Percentiles rank a stretch among this genome's conserved stretches.
These are phyloP conservation scores for Sicyos edulis DNA, from an alignment of 306 rosid species.

Conservation along the genomic window DNA sequence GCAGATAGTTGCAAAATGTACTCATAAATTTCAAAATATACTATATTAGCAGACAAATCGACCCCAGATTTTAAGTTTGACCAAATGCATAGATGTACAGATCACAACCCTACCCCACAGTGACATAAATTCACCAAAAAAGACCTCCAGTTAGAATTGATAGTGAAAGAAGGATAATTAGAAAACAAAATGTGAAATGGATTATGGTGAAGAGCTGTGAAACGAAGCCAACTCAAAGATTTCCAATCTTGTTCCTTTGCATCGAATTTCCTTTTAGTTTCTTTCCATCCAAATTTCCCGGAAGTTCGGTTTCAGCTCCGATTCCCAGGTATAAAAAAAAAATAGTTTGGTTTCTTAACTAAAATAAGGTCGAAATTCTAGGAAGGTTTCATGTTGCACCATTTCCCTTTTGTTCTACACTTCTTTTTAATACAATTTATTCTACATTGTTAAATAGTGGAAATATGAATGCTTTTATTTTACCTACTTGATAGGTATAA, in stretches of 20 bases:
- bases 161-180: neutral
- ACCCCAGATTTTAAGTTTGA: neutral
- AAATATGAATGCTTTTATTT: neutral
- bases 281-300: neutral
- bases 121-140: neutral
- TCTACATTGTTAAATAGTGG: neutral
- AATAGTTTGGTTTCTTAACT: too few relatives aligned
- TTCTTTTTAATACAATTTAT: too few relatives aligned
- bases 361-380: too few relatives aligned
- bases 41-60: neutral
- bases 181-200: neutral
- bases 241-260: neutral
- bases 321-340: too few relatives aligned
- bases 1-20: neutral
- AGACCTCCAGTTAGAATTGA: neutral
- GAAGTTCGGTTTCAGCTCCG: too few relatives aligned
- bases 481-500: constrained; percentile 47
- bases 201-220: neutral
- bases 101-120: neutral
- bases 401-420: neutral
- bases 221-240: neutral
- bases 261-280: neutral
- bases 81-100: neutral
- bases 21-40: neutral
- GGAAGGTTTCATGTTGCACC: neutral